phyloP scores from a whole-genome alignment of 495 filamentous ascomycete species.

The Penicillium bialowiezense region DNA sequence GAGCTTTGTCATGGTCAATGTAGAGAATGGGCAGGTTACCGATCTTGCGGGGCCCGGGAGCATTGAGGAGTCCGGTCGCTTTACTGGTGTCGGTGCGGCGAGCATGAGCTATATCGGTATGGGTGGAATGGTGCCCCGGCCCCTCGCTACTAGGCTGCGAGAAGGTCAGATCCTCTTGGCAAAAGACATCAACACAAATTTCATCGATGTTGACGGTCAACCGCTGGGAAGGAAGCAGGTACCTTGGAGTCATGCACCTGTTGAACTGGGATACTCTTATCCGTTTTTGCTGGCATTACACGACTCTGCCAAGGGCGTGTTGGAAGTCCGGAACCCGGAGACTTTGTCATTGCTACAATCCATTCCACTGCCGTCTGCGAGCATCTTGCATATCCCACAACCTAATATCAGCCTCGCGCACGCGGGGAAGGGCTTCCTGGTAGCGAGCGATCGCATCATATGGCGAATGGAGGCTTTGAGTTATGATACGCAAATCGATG shows the following conservation, averaged over 20 bases:
- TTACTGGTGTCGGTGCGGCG: slow-evolving; percentile 63
- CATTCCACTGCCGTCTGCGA: slow-evolving; percentile 74
- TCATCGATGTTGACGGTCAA: slow-evolving; percentile 80
- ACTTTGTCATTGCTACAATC: slow-evolving; percentile 84
- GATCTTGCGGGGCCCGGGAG: slow-evolving; percentile 80
- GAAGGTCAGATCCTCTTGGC: slow-evolving; percentile 85
- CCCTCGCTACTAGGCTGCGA: slow-evolving; percentile 74
- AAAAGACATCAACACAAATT: slow-evolving; percentile 94
- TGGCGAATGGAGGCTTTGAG: slow-evolving; percentile 96
- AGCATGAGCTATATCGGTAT: slow-evolving; percentile 96
- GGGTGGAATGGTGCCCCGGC: slow-evolving; percentile 84
- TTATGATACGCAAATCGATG: slow-evolving; percentile 88
- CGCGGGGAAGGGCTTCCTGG: slow-evolving; percentile 90
- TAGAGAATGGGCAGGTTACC: slow-evolving; percentile 63
- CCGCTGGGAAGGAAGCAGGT: slow-evolving; percentile 81
- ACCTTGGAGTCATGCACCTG: slow-evolving; percentile 85
- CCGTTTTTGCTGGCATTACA: slow-evolving; percentile 91
- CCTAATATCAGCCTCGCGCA: slow-evolving; percentile 90
- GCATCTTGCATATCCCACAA: slow-evolving; percentile 85
- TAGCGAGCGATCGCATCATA: slow-evolving; percentile 80
- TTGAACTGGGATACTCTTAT: slow-evolving; percentile 90
- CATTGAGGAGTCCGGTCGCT: slow-evolving; percentile 63
- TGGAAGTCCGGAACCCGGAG: slow-evolving; percentile 92
- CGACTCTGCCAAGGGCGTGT: slow-evolving; percentile 72
- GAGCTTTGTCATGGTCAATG: slow-evolving; percentile 84